These are phyloP conservation scores for Pseudozyma pruni DNA, from an alignment of 1,284 basidiomycete genomes.

Conservation along the genomic window DNA sequence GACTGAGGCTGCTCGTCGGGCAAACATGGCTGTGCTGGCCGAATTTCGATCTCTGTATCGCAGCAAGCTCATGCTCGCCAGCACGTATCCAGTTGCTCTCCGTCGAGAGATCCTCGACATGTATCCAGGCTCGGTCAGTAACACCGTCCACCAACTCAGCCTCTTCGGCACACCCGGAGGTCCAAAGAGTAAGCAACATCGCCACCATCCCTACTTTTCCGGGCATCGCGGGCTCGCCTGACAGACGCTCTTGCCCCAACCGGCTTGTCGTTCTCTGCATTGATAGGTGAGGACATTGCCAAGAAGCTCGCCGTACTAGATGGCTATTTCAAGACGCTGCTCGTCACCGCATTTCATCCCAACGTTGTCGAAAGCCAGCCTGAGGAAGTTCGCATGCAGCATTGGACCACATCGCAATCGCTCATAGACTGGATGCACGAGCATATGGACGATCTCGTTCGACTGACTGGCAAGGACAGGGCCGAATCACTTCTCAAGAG, in stretches of 20 bases:
- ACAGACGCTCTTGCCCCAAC: too few species aligned
- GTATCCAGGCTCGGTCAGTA: constrained; percentile 2
- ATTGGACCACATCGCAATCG: background rate
- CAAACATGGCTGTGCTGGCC: background rate
- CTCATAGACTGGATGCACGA: background rate
- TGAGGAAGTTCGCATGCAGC: background rate
- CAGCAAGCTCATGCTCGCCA: background rate
- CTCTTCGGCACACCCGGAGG: background rate
- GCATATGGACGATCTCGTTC: background rate
- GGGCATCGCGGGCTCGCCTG: too few species aligned
- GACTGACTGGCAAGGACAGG: background rate
- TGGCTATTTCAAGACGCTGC: background rate
- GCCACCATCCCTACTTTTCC: too few species aligned
- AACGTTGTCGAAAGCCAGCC: constrained; percentile 4
- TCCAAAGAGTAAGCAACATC: too few species aligned
- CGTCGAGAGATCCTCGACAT: background rate
- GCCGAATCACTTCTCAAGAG: background rate
- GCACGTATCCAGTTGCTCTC: background rate
- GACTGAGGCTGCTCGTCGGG: constrained; percentile 2
- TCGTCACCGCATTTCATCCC: constrained; percentile 9
- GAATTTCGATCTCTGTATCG: background rate
- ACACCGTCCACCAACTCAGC: background rate
- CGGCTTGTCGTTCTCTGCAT: too few species aligned
- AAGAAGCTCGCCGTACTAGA: background rate
- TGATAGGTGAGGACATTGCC: background rate